These are phyloP conservation scores for Calycina herbarum DNA, from an alignment of 2,329 filamentous ascomycete genomes.

Conservation along the genomic window DNA sequence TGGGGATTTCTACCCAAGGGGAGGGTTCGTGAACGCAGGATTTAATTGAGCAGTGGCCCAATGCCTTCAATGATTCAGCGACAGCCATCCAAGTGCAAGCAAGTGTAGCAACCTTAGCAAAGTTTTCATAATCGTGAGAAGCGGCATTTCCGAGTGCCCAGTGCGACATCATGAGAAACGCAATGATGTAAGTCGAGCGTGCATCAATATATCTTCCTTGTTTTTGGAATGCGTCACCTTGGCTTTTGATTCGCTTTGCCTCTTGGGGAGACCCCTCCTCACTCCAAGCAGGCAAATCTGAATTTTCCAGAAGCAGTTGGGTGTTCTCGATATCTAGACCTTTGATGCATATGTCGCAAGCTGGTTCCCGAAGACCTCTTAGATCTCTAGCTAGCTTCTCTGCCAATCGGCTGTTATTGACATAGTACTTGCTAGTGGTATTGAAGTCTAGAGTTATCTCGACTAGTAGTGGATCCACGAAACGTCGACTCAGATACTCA, in stretches of 20 bases:
- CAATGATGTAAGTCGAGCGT: not conserved
- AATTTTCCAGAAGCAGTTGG: not conserved
- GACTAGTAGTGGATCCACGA: not conserved
- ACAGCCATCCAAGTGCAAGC: no score
- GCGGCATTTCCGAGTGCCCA: not conserved
- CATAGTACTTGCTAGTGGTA: not conserved
- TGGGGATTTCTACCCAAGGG: no score
- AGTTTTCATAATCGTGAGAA: no score
- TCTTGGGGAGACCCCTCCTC: not conserved
- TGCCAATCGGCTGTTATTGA: not conserved
- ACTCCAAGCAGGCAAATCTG: not conserved
- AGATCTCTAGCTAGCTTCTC: not conserved
- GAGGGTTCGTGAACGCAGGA: no score
- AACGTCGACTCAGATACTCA: no score
- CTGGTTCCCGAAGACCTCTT: not conserved
- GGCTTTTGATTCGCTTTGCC: not conserved
- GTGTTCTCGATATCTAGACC: not conserved
- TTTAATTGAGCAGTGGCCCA: no score
- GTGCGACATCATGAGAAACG: not conserved
- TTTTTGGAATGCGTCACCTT: not conserved
- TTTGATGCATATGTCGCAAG: not conserved
- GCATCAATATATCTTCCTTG: not conserved
- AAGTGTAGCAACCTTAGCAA: no score
- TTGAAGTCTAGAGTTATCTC: not conserved
- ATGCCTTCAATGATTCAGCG: no score